Evolutionary conservation across 2,329 filamentous ascomycete genomes (phyloP).

Genomic region (Epichloe brachyelytri): DNA sequence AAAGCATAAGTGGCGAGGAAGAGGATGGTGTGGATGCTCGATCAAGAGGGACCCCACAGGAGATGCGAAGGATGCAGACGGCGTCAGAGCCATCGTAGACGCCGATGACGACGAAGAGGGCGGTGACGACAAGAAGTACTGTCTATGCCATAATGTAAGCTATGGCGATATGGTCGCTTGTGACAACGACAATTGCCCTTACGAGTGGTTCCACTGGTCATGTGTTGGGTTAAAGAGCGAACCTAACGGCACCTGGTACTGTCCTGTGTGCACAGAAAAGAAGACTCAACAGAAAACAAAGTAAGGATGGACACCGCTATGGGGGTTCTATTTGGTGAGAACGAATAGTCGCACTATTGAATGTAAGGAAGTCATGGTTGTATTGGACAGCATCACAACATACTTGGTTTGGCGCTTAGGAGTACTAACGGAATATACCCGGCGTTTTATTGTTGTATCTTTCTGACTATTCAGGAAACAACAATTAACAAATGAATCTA

Average conservation of each 20-base stretch:
- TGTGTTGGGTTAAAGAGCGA: conserved; percentile 57
- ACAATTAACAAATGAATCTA: background rate
- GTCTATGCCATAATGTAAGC: conserved; percentile 69
- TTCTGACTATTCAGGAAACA: background rate
- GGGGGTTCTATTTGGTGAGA: background rate
- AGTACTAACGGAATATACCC: background rate
- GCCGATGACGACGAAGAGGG: conserved; percentile 53
- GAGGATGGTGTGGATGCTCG: conserved; percentile 27
- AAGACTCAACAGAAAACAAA: conserved; percentile 32
- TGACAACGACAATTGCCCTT: conserved; percentile 69
- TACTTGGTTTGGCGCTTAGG: background rate
- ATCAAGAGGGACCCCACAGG: conserved; percentile 18
- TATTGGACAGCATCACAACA: background rate
- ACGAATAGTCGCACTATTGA: background rate
- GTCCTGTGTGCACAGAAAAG: conserved; percentile 46
- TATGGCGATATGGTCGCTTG: conserved; percentile 84
- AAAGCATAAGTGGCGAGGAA: conserved; percentile 40
- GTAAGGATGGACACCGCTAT: conserved; percentile 6
- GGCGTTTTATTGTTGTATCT: background rate
- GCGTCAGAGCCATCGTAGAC: conserved; percentile 42
- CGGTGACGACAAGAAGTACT: conserved; percentile 70
- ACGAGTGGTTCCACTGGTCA: conserved; percentile 81
- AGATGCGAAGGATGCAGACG: conserved; percentile 27
- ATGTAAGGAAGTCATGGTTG: background rate
- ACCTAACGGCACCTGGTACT: conserved; percentile 56